Evolutionary conservation across 2,329 filamentous ascomycete genomes (phyloP), one percentile per base, ranked within the genome.

Genomic region (Gyromitra esculenta): DNA sequence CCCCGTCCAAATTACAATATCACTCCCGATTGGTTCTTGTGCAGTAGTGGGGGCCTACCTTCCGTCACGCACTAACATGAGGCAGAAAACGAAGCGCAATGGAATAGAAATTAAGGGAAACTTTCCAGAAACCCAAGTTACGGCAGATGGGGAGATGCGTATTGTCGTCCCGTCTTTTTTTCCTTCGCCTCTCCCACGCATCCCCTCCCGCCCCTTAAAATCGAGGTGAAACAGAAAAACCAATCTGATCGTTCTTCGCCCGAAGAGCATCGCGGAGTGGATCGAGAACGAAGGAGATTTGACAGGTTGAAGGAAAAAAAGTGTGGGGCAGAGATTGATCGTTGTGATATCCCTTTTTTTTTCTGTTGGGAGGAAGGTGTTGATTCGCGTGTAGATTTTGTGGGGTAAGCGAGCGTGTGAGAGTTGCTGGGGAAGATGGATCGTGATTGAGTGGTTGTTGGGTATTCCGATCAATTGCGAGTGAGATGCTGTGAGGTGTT

Each of bases 381-480:
- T 31, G 65, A 39, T 60, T 60, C 50, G 39, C 64, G 52, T 21
- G 45, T 59, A 45, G n/a, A 31, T 39, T 45, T 63, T 54, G 63
- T 67, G 50, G 64, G 50, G 66, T 71, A 71, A 71, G 68, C 68
- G 68, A 64, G 57, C 41, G 54, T 60, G 66, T 60, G n/a, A 15
- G 35, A 62, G 18, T 21, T 60, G 60, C 13, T 35, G 39, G 7
- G 1, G 43, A 69, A 25, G 41, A 52, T 52, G 18, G 8, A 21
- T 69, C 41, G 52, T 68, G 37, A 56, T 56, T 56, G 45, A 52
- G 25, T 39, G 21, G 39, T 41, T n/a, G 35, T 21, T 6, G 15
- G 54, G 54, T 31, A n/a, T 43, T 59, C n/a, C 54, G 66, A 69
- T 60, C 57, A 57, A 64, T 64, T 64, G 41, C 41, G 68, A 71